A percentile compares a stretch with the other conserved stretches of the same genome.
Conservation (phyloP, 208 protist species). For the Phytomonas serpens region DNA sequence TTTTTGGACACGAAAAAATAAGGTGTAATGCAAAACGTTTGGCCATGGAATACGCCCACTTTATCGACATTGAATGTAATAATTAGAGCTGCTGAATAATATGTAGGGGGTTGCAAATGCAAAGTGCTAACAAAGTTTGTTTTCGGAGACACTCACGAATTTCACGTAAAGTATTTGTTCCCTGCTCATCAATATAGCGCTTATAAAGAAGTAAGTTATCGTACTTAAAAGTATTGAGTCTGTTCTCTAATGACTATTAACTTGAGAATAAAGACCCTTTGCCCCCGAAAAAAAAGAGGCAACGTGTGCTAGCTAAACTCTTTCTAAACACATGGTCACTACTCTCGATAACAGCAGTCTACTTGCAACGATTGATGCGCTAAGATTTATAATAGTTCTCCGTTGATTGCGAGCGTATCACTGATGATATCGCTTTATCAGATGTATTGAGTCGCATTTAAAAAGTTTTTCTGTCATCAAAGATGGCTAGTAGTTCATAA, state of each 20-base stretch:
- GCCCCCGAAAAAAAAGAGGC: background rate
- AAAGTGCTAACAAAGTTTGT: conserved; percentile 75
- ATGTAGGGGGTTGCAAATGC: conserved; percentile 74
- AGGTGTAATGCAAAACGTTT: conserved; percentile 88
- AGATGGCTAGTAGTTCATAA: background rate
- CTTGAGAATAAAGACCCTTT: background rate
- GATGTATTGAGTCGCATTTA: background rate
- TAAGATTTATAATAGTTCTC: background rate
- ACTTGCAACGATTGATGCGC: background rate
- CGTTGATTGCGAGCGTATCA: background rate
- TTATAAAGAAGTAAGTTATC: background rate
- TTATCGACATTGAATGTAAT: conserved; percentile 84
- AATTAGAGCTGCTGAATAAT: conserved; percentile 72
- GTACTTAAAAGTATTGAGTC: background rate
- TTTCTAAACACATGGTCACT: background rate
- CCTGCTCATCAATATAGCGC: conserved; percentile 12
- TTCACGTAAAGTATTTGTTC: conserved; percentile 84
- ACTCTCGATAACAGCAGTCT: background rate
- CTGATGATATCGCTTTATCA: background rate
- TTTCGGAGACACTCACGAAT: conserved; percentile 72
- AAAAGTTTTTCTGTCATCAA: background rate
- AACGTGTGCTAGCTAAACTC: background rate
- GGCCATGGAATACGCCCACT: conserved; percentile 78
- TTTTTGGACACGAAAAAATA: conserved; percentile 89
- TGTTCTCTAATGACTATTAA: background rate